These are phyloP conservation scores for Posidonia oceanica DNA, from an alignment of 116 monocot genomes.

Conservation along the genomic window DNA sequence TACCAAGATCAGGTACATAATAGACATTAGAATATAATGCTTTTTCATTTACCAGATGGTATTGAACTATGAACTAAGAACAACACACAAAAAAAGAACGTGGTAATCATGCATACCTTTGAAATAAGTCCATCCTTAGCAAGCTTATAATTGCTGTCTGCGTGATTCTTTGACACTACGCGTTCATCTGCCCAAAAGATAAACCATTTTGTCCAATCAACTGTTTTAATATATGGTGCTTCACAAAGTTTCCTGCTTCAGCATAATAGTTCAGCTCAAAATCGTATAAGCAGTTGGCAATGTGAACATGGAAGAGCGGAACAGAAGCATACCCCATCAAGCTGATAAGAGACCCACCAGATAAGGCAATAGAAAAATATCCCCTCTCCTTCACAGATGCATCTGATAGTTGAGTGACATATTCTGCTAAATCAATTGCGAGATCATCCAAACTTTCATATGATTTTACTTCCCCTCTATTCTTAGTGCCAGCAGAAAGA, in stretches of 20 bases:
- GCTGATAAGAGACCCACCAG: constrained; percentile 68
- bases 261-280: constrained; percentile 2
- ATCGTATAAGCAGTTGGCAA: neutral
- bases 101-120: constrained; percentile 35
- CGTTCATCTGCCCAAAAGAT: constrained; percentile 90
- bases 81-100: no score
- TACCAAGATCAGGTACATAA: no score
- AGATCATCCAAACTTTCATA: constrained; percentile 69
- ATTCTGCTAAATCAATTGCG: constrained; percentile 61
- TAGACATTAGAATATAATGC: no score
- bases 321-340: constrained; percentile 38
- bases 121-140: constrained; percentile 63
- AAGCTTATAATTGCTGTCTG: constrained; percentile 77
- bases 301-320: neutral
- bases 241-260: constrained; percentile 67
- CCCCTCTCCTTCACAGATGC: constrained; percentile 61
- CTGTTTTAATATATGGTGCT: constrained; percentile 68
- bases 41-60: no score
- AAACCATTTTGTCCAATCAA: constrained; percentile 94
- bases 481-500: constrained; percentile 17
- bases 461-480: constrained; percentile 37
- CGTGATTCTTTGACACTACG: constrained; percentile 70
- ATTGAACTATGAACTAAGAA: no score
- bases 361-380: constrained; percentile 67
- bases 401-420: constrained; percentile 63